A percentile compares a stretch with the other conserved stretches of the same genome.
Conservation (phyloP, 2,329 filamentous ascomycete genomes). For the Colletotrichum salicis region DNA sequence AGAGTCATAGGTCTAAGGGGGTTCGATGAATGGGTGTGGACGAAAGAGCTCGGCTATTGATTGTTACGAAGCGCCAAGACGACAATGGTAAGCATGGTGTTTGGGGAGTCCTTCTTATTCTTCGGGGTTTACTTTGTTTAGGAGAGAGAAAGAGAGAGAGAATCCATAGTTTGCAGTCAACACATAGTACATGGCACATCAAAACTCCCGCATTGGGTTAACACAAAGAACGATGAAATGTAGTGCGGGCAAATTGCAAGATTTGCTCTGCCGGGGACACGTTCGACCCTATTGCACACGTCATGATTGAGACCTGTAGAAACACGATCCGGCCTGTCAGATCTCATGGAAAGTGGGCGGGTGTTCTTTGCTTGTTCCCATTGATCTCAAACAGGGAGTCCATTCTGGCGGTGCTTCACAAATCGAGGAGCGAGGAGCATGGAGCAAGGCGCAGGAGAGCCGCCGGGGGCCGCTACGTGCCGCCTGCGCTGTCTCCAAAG, state of each 20-base stretch:
- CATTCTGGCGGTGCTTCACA: conserved; percentile 6
- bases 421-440: neutral
- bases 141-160: conserved; percentile 2
- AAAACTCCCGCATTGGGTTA: neutral
- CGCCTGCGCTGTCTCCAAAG: neutral
- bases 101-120: conserved; percentile 30
- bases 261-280: neutral
- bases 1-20: conserved; percentile 26
- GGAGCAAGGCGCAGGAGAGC: neutral
- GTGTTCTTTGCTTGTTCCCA: neutral
- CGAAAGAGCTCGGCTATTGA: neutral
- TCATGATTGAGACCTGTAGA: conserved; percentile 11
- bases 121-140: conserved; percentile 13
- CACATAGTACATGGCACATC: neutral
- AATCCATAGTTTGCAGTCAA: conserved; percentile 9
- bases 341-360: conserved; percentile 1
- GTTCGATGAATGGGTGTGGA: too few species aligned
- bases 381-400: conserved; percentile 7
- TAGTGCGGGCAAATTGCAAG: neutral
- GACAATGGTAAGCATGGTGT: conserved; percentile 35
- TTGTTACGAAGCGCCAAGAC: conserved; percentile 16
- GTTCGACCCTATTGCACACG: neutral
- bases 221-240: conserved; percentile 6
- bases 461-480: conserved; percentile 6
- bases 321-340: conserved; percentile 10